These are phyloP conservation scores for Buxus sempervirens DNA, from an alignment of 164 flowering plant species.

Conservation along the genomic window DNA sequence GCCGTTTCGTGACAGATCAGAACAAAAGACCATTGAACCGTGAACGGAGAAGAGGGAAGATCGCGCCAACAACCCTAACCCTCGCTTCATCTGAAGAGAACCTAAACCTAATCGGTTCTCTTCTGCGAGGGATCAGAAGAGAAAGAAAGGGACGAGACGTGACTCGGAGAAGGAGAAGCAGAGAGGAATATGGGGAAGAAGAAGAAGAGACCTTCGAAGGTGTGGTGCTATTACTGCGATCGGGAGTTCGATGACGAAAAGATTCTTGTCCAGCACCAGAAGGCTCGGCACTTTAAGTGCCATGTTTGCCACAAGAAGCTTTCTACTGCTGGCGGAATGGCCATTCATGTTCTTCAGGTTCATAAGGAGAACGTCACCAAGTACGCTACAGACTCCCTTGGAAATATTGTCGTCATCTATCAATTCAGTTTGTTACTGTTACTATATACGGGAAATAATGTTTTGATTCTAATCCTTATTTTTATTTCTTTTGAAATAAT, in stretches of 20 bases:
- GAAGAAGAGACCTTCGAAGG: slow-evolving; percentile 83
- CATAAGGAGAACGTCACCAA: slow-evolving; percentile 92
- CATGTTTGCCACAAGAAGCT: slow-evolving; percentile 98
- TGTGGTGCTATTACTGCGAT: slow-evolving; percentile 97
- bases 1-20: no score
- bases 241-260: slow-evolving; percentile 98
- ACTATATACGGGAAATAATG: no score
- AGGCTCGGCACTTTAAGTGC: slow-evolving; percentile 98
- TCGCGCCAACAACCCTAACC: background rate
- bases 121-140: background rate
- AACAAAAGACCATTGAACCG: no score
- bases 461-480: no score
- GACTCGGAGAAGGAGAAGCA: slow-evolving; percentile 8
- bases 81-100: background rate
- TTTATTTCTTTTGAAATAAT: no score
- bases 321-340: slow-evolving; percentile 97
- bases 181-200: slow-evolving; percentile 91
- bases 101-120: background rate
- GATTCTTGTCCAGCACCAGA: slow-evolving; percentile 97
- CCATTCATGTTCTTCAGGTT: slow-evolving; percentile 96
- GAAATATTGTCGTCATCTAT: background rate
- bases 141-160: background rate
- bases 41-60: background rate
- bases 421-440: no score
- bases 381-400: slow-evolving; percentile 27